Percentiles rank a stretch among this genome's conserved stretches.
Conservation (phyloP, 2,329 filamentous ascomycete genomes). For the Sclerotiophoma versabilis region DNA sequence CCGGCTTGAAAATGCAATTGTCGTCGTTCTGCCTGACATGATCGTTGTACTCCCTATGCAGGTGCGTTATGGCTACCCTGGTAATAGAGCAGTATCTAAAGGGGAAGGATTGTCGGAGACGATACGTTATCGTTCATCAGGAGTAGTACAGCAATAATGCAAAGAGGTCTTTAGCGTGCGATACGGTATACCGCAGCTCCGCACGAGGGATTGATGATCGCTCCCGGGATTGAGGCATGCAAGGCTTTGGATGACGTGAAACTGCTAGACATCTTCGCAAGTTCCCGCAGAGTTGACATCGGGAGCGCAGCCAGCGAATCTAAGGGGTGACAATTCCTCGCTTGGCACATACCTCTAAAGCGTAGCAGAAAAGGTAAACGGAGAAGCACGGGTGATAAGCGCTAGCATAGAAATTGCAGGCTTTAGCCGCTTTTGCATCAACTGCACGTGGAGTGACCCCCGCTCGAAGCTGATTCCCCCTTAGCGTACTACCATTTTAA, state of each 20-base stretch:
- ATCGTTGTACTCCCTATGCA: background rate
- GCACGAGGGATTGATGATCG: background rate
- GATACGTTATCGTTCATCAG: background rate
- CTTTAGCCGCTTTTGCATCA: constrained; percentile 3
- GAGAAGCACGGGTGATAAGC: background rate
- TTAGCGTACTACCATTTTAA: constrained; percentile 5
- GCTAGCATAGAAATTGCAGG: background rate
- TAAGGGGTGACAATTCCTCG: background rate
- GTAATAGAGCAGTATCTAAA: background rate
- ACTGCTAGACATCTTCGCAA: background rate
- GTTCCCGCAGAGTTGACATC: background rate
- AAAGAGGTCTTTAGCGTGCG: background rate
- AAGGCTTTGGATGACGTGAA: background rate
- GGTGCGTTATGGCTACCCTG: background rate
- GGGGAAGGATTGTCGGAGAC: constrained; percentile 2
- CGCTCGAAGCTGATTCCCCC: background rate
- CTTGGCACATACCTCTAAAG: background rate
- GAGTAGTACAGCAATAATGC: background rate
- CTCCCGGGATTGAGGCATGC: background rate
- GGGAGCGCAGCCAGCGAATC: background rate
- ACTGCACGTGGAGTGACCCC: constrained; percentile 6
- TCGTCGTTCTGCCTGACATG: background rate
- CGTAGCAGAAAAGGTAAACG: background rate
- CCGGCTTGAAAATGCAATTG: background rate
- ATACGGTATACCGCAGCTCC: background rate